These are phyloP conservation scores for Mycena capillaripes DNA, from an alignment of 768 basidiomycete species.

Conservation along the genomic window DNA sequence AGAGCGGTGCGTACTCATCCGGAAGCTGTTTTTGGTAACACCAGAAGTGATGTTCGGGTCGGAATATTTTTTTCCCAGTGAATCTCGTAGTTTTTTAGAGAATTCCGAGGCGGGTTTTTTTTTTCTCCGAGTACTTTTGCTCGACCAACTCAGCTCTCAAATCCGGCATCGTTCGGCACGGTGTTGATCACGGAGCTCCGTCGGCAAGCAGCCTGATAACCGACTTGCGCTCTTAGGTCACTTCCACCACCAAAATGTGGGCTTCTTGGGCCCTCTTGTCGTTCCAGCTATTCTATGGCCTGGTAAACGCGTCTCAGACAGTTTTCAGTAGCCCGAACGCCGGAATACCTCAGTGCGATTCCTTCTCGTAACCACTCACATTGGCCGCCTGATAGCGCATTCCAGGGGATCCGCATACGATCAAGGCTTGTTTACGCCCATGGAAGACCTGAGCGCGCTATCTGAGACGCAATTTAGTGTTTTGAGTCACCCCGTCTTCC, in stretches of 20 bases:
- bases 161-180: no score
- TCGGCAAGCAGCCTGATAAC: background rate
- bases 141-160: no score
- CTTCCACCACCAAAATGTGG: constrained; percentile 2
- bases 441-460: constrained; percentile 37
- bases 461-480: constrained; percentile 51
- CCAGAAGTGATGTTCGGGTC: no score
- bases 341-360: background rate
- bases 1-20: no score
- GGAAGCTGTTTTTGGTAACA: no score
- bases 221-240: background rate
- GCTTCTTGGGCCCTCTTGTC: background rate
- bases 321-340: background rate
- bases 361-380: background rate
- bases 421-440: constrained; percentile 34
- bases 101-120: no score
- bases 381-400: background rate
- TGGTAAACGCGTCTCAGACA: constrained; percentile 2
- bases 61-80: no score
- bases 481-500: constrained; percentile 60
- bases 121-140: no score
- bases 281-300: background rate
- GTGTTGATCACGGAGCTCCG: no score
- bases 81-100: no score
- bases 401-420: constrained; percentile 35